Conservation (phyloP, 169 alveolate species). For the Neospora caninum region DNA sequence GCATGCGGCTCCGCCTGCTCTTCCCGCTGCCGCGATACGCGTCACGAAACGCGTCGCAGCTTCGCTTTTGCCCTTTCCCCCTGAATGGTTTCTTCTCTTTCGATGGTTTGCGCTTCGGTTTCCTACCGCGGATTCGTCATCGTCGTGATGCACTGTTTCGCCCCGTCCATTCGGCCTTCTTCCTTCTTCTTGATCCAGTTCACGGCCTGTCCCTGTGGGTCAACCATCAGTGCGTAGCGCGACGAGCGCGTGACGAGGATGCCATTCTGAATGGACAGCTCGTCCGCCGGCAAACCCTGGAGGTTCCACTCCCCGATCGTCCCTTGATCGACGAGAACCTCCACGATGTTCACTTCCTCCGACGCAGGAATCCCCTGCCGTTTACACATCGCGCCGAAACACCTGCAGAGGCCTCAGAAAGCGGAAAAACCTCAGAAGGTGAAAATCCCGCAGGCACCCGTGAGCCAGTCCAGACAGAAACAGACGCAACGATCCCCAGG, state of each 20-base stretch:
- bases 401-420: not conserved
- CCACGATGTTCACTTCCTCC: conserved; percentile 70
- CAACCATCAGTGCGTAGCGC: conserved; percentile 97
- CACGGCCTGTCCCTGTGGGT: conserved; percentile 95
- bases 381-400: not conserved
- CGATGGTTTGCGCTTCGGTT: not conserved
- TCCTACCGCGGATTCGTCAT: conserved; percentile 77
- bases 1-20: too few relatives aligned
- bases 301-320: conserved; percentile 92
- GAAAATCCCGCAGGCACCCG: too few relatives aligned
- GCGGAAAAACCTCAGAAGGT: not conserved
- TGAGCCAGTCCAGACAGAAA: not conserved
- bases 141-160: conserved; percentile 87
- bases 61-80: not conserved
- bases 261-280: conserved; percentile 94
- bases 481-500: too few relatives aligned
- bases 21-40: too few relatives aligned
- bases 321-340: conserved; percentile 92
- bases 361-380: conserved; percentile 59
- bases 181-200: conserved; percentile 94
- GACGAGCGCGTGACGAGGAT: conserved; percentile 92
- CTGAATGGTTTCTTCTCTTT: not conserved
- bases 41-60: not conserved
- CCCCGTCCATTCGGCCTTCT: conserved; percentile 75
- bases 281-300: conserved; percentile 95